These are phyloP conservation scores for Sphaceloma murrayae DNA, from an alignment of 2,329 filamentous ascomycete species.

Conservation along the genomic window DNA sequence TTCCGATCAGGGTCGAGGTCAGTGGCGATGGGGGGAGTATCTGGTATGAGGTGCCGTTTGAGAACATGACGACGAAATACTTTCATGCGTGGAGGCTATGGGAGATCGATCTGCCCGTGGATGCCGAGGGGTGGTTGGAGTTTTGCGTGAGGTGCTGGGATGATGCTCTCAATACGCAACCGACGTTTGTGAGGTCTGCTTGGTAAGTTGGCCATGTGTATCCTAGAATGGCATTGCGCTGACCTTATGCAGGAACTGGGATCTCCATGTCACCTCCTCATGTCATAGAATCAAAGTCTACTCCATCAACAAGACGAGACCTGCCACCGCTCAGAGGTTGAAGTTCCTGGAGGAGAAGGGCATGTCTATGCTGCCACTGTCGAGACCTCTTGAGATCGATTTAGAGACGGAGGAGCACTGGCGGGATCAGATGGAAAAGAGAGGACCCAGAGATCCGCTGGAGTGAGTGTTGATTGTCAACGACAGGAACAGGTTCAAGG, in stretches of 20 bases:
- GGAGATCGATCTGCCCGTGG: conserved; percentile 52
- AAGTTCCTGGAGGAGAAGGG: conserved; percentile 43
- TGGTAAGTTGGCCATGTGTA: conserved; percentile 24
- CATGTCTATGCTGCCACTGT: conserved; percentile 10
- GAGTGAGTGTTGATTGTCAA: conserved; percentile 25
- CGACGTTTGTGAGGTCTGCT: conserved; percentile 35
- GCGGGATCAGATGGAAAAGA: conserved; percentile 32
- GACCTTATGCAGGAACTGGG: conserved; percentile 46
- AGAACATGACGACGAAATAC: conserved; percentile 53
- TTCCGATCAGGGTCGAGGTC: conserved; percentile 53
- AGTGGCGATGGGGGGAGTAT: conserved; percentile 52
- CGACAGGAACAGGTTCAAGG: no score
- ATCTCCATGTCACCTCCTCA: conserved; percentile 53
- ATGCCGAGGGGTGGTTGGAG: conserved; percentile 40
- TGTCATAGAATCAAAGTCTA: conserved; percentile 54
- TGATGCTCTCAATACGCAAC: conserved; percentile 39
- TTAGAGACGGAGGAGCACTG: conserved; percentile 44
- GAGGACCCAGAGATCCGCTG: conserved; percentile 35
- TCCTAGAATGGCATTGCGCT: not conserved
- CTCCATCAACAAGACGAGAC: conserved; percentile 48
- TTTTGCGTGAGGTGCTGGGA: conserved; percentile 38
- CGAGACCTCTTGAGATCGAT: conserved; percentile 32
- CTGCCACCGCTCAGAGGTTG: conserved; percentile 42
- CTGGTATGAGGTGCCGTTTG: conserved; percentile 54
- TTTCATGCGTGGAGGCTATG: conserved; percentile 57